A percentile compares a stretch with the other conserved stretches of the same genome.
These are phyloP conservation scores for Falciphora oryzae DNA, from an alignment of 2,329 filamentous ascomycete species.

Conservation along the genomic window DNA sequence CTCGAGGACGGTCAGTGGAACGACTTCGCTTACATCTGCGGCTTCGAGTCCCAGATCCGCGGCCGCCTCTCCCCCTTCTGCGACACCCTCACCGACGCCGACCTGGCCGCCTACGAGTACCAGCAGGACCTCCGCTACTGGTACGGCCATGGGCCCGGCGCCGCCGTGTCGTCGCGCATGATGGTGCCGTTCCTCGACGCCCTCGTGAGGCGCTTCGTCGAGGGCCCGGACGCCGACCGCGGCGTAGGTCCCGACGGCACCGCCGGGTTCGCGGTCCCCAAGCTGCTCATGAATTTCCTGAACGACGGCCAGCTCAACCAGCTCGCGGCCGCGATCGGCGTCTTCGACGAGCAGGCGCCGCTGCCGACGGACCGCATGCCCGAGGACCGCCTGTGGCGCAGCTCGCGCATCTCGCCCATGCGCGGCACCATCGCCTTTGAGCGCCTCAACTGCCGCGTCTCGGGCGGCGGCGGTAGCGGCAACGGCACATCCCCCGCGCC, in stretches of 20 bases:
- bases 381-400: conserved; percentile 44
- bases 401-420: conserved; percentile 54
- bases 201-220: conserved; percentile 45
- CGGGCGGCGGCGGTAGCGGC: conserved; percentile 9
- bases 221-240: conserved; percentile 40
- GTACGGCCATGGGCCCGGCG: conserved; percentile 56
- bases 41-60: conserved; percentile 63
- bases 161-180: conserved; percentile 46
- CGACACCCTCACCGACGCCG: conserved; percentile 53
- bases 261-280: conserved; percentile 41
- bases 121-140: conserved; percentile 63
- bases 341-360: conserved; percentile 50
- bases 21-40: conserved; percentile 59
- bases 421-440: conserved; percentile 61
- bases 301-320: conserved; percentile 64
- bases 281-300: conserved; percentile 54
- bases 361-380: conserved; percentile 43
- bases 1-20: conserved; percentile 40
- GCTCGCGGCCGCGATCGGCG: conserved; percentile 51
- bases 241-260: conserved; percentile 41
- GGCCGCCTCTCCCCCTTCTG: conserved; percentile 58
- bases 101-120: conserved; percentile 61
- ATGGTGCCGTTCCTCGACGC: conserved; percentile 56
- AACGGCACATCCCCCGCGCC: conserved; percentile 13
- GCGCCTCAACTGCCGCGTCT: conserved; percentile 45